Conservation (phyloP, 768 basidiomycete species). For the Phaeotremella fagi region DNA sequence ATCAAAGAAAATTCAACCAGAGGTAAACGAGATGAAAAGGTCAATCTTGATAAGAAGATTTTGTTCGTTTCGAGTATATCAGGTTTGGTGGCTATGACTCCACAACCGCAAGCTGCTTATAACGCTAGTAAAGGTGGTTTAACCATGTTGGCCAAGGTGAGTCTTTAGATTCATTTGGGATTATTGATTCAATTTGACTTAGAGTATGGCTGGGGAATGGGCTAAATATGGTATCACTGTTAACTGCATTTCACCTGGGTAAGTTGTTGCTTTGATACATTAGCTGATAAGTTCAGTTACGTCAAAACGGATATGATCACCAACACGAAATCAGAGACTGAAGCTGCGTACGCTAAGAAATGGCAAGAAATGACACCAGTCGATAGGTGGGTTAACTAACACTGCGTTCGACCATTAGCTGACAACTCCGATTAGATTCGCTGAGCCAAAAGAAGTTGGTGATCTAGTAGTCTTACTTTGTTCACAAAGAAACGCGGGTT, state of each 20-base stretch:
- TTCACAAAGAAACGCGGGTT: constrained; percentile 25
- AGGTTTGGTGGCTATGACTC: constrained; percentile 44
- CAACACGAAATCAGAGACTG: constrained; percentile 15
- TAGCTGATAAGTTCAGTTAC: constrained; percentile 19
- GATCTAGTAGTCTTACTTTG: constrained; percentile 35
- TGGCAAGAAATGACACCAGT: constrained; percentile 44
- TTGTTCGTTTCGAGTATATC: constrained; percentile 44
- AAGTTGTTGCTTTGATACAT: too few relatives aligned
- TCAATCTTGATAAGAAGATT: constrained; percentile 39
- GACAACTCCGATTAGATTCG: constrained; percentile 31
- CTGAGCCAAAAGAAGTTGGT: constrained; percentile 37
- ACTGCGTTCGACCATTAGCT: too few relatives aligned
- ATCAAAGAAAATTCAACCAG: background rate
- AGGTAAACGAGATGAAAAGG: constrained; percentile 8
- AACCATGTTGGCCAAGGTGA: constrained; percentile 42
- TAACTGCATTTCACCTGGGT: constrained; percentile 44
- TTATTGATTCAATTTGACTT: background rate
- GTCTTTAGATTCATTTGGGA: background rate
- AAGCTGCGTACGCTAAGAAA: constrained; percentile 22
- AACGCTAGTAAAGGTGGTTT: constrained; percentile 41
- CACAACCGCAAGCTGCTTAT: constrained; percentile 46
- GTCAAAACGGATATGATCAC: constrained; percentile 46
- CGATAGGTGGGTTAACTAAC: constrained; percentile 17
- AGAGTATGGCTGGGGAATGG: constrained; percentile 46
- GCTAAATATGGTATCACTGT: constrained; percentile 41